A percentile compares a stretch with the other conserved stretches of the same genome.
These are phyloP conservation scores for Wallemia ichthyophaga DNA, from an alignment of 1,284 basidiomycete species.

Conservation along the genomic window DNA sequence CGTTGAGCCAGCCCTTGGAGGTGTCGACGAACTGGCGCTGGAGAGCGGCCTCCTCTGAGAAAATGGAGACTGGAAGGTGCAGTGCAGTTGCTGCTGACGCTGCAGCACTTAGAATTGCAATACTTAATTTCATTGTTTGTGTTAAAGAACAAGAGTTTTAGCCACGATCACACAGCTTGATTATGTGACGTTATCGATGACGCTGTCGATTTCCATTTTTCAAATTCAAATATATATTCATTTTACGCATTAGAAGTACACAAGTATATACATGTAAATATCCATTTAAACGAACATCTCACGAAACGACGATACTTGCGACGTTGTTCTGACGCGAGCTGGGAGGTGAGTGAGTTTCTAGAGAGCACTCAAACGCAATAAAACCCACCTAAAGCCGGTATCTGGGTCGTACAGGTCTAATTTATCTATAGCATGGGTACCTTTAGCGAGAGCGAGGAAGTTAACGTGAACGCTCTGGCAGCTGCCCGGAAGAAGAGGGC, in stretches of 20 bases:
- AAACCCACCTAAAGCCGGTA: background rate
- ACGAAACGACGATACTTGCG: background rate
- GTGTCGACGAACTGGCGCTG: background rate
- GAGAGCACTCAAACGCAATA: background rate
- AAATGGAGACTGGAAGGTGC: background rate
- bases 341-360: background rate
- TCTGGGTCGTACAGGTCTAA: background rate
- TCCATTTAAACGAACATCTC: too few species aligned
- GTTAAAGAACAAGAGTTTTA: background rate
- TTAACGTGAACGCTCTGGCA: background rate
- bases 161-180: too few species aligned
- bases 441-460: background rate
- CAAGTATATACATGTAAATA: too few species aligned
- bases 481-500: background rate
- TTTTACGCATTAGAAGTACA: too few species aligned
- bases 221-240: too few species aligned
- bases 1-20: background rate
- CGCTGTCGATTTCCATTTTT: too few species aligned
- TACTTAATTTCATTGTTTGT: background rate
- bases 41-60: background rate
- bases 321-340: background rate
- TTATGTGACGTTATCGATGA: too few species aligned
- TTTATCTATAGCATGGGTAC: background rate
- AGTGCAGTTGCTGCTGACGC: background rate
- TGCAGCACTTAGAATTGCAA: background rate